These are phyloP conservation scores for Dryas integrifolia DNA, from an alignment of 331 rosid species.

Conservation along the genomic window DNA sequence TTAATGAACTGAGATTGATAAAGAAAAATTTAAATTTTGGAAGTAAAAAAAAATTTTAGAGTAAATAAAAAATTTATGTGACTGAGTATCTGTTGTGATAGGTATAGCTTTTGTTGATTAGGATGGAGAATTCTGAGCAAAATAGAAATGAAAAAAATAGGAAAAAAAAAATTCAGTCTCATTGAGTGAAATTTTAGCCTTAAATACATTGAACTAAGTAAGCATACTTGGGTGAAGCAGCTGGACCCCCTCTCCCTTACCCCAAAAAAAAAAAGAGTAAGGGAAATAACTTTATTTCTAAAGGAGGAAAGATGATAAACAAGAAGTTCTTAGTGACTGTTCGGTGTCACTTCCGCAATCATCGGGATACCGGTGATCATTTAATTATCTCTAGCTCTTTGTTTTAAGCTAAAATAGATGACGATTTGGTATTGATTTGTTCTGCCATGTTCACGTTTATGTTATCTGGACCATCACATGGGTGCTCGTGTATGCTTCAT, in stretches of 20 bases:
- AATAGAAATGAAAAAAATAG: neutral
- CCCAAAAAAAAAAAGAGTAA: neutral
- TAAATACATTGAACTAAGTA: constrained; percentile 10
- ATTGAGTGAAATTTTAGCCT: neutral
- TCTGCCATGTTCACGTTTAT: neutral
- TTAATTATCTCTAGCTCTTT: neutral
- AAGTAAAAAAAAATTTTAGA: constrained; percentile 17
- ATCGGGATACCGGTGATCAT: neutral
- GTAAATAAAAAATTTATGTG: neutral
- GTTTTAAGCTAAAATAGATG: neutral
- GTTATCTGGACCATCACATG: neutral
- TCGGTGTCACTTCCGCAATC: neutral
- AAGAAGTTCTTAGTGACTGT: neutral
- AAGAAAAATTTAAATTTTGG: constrained; percentile 4
- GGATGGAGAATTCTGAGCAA: constrained; percentile 6
- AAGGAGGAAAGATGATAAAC: constrained; percentile 1
- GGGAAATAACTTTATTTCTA: neutral
- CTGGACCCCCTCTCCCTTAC: neutral
- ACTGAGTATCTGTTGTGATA: neutral
- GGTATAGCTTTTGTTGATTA: neutral
- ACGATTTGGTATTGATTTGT: neutral
- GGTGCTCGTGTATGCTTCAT: neutral
- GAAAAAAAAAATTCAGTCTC: neutral
- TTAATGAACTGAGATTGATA: constrained; percentile 27
- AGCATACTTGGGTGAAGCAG: neutral